These are phyloP conservation scores for Arthrobotrys entomopaga DNA, from an alignment of 2,329 filamentous ascomycete species.

Conservation along the genomic window DNA sequence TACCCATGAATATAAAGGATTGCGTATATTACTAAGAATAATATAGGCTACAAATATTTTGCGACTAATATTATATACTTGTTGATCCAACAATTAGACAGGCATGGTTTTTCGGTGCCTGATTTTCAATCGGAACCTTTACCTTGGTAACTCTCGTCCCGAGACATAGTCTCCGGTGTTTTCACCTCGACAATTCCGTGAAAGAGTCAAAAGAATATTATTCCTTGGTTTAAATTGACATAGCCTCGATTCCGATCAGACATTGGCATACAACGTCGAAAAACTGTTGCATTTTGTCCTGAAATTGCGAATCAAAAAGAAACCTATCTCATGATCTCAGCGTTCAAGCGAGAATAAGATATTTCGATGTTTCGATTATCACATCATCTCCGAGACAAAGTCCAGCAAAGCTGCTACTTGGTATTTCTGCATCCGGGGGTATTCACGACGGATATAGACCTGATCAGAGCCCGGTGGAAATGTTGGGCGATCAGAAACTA, in stretches of 20 bases:
- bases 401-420: too few relatives aligned
- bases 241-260: too few relatives aligned
- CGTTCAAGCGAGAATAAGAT: not conserved
- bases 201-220: not conserved
- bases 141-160: not conserved
- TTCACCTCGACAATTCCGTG: not conserved
- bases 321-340: not conserved
- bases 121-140: conserved; percentile 6
- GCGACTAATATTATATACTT: not conserved
- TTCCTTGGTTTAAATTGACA: too few relatives aligned
- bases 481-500: not conserved
- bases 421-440: conserved; percentile 19
- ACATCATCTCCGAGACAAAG: too few relatives aligned
- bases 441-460: conserved; percentile 24
- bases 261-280: conserved; percentile 2
- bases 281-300: conserved; percentile 6
- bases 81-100: not conserved
- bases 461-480: conserved; percentile 3
- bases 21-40: not conserved
- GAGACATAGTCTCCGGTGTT: not conserved
- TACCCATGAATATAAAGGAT: not conserved
- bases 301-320: conserved; percentile 1
- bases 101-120: not conserved
- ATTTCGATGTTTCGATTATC: too few relatives aligned
- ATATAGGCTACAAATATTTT: too few relatives aligned